Evolutionary conservation across 805 yeast genomes (phyloP), one percentile per base, ranked within the genome.

Genomic region (Hanseniaspora jakobsenii): DNA sequence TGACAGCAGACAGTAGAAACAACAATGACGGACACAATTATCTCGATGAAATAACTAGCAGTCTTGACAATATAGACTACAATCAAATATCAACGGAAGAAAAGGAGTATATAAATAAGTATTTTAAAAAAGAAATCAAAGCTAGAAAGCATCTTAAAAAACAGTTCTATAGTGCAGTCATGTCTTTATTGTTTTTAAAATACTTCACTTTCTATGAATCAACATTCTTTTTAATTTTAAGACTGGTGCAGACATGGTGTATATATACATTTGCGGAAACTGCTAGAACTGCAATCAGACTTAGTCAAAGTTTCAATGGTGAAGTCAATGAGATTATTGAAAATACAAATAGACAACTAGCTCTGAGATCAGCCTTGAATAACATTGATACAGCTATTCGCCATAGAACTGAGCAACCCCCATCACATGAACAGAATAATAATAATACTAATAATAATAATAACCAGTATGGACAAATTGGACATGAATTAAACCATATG

Each of bases 151-250:
- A 42, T 18, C 12, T 42, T 7, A 42, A 37, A 23, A 31, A 34
- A 10, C 38, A 35, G 18, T 24, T 36, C 2, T 42, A 35, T 22
- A 28, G 18, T 10, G 34, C 39, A 1, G 28, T 42, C 4, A 27
- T 42, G 7, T 41, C 35, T 12, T 24, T 46, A 3, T 19, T 39
- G 7, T 36, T 46, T 24, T 36, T 46, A 24, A 46, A 46, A 22
- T 46, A 30, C 35, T 36, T 39, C 9, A 30, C 39, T 8, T 46
- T 39, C 14, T 34, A 35, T 26, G 48, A 46, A 14, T 46, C 45
- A 2, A 39, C 42, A 5, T 30, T 46, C 26, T 24, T 36, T 17
- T 26, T 46, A 22, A 31, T 39, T 3, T 10, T 46, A 5, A 34
- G 48, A 30, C 23, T 46, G 2, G 3, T 39, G 17, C 24, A 27